These are phyloP conservation scores for Quercus dentata DNA, from an alignment of 306 rosid species.

Conservation along the genomic window DNA sequence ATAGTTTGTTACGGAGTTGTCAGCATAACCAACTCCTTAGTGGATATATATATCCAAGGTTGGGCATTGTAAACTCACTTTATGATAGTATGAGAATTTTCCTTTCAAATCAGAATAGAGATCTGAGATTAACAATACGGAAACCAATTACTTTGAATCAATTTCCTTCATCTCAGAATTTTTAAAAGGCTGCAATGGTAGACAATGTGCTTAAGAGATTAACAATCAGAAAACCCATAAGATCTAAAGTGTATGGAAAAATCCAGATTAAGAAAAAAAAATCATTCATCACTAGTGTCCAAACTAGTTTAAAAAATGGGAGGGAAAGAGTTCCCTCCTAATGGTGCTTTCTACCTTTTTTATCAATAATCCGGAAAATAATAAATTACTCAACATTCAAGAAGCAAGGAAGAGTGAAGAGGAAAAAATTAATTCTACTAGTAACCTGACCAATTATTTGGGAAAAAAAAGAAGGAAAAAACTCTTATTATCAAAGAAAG, in stretches of 20 bases:
- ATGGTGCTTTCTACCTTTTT: not conserved
- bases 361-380: not conserved
- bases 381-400: not conserved
- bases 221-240: not conserved
- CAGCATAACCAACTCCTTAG: no score
- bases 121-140: no score
- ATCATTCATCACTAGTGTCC: no score
- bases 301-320: not conserved
- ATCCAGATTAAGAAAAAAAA: no score
- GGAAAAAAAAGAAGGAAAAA: not conserved
- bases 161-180: not conserved
- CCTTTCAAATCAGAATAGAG: no score
- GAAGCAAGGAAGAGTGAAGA: not conserved
- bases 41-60: no score
- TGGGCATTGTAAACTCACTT: no score
- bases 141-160: no score
- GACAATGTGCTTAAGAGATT: not conserved
- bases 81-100: no score
- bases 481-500: not conserved
- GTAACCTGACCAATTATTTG: not conserved
- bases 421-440: not conserved
- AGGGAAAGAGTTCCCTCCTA: not conserved
- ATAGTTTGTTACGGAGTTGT: no score
- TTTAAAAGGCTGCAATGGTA: not conserved
- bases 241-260: no score